These are phyloP conservation scores for Boletus pseudopeckii DNA, from an alignment of 768 basidiomycete genomes.

Conservation along the genomic window DNA sequence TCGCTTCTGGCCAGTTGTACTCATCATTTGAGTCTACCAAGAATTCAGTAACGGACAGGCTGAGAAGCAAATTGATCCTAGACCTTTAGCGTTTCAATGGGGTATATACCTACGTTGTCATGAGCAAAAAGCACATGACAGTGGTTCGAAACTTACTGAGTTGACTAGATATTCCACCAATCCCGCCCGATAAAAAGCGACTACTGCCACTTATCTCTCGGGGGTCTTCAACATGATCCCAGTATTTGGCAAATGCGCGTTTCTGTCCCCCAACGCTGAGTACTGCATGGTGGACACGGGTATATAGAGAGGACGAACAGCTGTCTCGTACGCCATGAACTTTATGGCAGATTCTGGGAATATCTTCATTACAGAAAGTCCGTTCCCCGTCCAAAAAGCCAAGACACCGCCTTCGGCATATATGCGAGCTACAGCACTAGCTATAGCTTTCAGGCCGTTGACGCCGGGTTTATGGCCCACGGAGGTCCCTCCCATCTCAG, in stretches of 20 bases:
- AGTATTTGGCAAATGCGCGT: slow-evolving; percentile 88
- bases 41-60: background rate
- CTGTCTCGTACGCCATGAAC: slow-evolving; percentile 92
- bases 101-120: slow-evolving; percentile 75
- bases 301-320: slow-evolving; percentile 50
- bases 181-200: slow-evolving; percentile 91
- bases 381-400: slow-evolving; percentile 98
- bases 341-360: slow-evolving; percentile 99
- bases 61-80: background rate
- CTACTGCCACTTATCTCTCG: slow-evolving; percentile 87
- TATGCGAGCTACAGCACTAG: slow-evolving; percentile 71
- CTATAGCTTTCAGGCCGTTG: slow-evolving; percentile 62
- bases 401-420: slow-evolving; percentile 86
- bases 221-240: slow-evolving; percentile 86
- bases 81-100: slow-evolving; percentile 94
- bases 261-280: slow-evolving; percentile 53
- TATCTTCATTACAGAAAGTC: slow-evolving; percentile 90
- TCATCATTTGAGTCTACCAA: slow-evolving; percentile 91
- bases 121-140: slow-evolving; percentile 13
- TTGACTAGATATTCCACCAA: slow-evolving; percentile 94
- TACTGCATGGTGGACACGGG: slow-evolving; percentile 10
- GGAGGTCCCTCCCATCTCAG: slow-evolving; percentile 60
- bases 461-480: slow-evolving; percentile 42
- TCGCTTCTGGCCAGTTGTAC: slow-evolving; percentile 63
- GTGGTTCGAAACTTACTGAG: slow-evolving; percentile 54